These are phyloP conservation scores for Metschnikowia drakensbergensis DNA, from an alignment of 805 yeast species.

Conservation along the genomic window DNA sequence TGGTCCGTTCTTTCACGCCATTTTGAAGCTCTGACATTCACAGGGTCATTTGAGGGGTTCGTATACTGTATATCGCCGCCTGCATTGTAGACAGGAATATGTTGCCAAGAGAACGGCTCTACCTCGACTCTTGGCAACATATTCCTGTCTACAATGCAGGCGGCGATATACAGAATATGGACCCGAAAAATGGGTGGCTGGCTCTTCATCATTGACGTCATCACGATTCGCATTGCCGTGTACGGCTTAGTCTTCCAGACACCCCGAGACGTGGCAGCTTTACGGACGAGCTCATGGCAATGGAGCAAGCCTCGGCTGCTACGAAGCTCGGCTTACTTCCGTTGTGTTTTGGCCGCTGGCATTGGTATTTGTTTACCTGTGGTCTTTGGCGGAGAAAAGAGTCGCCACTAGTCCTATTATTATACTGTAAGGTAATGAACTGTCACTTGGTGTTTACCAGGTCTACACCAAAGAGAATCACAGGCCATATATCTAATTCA, in stretches of 20 bases:
- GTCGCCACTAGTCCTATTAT: no score
- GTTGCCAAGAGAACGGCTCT: conserved; percentile 50
- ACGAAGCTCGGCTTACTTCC: conserved; percentile 22
- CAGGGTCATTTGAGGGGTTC: conserved; percentile 54
- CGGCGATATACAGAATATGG: conserved; percentile 47
- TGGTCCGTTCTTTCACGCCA: conserved; percentile 60
- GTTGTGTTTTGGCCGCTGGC: conserved; percentile 47
- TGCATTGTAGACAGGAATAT: no score
- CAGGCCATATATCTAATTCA: no score
- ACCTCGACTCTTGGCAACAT: conserved; percentile 51
- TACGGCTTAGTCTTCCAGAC: conserved; percentile 61
- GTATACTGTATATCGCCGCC: no score
- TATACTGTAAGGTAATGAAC: no score
- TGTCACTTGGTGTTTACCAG: no score
- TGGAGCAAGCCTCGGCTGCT: conserved; percentile 5
- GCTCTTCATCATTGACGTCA: conserved; percentile 59
- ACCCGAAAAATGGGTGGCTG: conserved; percentile 51
- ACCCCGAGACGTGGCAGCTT: conserved; percentile 43
- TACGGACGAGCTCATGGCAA: conserved; percentile 19
- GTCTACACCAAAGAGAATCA: no score
- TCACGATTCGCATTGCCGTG: conserved; percentile 54
- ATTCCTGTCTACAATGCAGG: conserved; percentile 53
- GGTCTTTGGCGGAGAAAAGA: conserved; percentile 50
- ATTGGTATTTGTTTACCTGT: conserved; percentile 50
- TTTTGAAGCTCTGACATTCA: conserved; percentile 57